Conservation (phyloP, 1,284 basidiomycete genomes). For the Trichosporon sp. region DNA sequence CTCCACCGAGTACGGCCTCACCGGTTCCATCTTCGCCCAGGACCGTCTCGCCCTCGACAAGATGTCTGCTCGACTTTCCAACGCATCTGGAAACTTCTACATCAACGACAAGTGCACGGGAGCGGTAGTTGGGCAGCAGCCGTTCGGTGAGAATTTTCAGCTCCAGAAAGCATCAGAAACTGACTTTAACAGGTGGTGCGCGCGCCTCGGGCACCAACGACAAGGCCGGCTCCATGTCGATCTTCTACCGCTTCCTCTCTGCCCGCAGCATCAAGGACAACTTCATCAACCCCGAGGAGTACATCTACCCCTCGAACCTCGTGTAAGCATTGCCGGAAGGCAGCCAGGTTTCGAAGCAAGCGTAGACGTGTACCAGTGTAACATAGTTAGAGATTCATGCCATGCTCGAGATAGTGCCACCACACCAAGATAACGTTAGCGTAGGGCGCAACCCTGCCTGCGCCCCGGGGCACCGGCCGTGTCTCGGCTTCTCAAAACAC, state of each 20-base stretch:
- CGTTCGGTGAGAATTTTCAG: conserved; percentile 66
- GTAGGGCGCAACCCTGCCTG: background rate
- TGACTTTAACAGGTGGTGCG: conserved; percentile 62
- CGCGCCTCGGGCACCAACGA: conserved; percentile 95
- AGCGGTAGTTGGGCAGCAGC: conserved; percentile 92
- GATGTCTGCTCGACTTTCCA: conserved; percentile 73
- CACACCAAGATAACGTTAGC: background rate
- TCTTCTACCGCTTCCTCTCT: conserved; percentile 85
- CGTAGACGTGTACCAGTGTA: background rate
- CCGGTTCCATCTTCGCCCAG: conserved; percentile 80
- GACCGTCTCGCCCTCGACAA: conserved; percentile 71
- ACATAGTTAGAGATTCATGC: background rate
- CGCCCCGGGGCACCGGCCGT: background rate
- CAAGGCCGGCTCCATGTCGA: conserved; percentile 87
- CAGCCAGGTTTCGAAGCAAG: background rate
- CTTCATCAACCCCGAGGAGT: conserved; percentile 72
- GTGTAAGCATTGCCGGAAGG: conserved; percentile 48
- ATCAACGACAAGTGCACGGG: conserved; percentile 88
- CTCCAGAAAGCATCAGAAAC: background rate
- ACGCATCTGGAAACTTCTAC: conserved; percentile 72
- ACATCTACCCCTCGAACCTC: conserved; percentile 79
- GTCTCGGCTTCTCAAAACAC: background rate
- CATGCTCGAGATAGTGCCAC: background rate
- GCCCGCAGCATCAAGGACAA: conserved; percentile 95
- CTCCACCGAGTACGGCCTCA: conserved; percentile 84